phyloP scores from a whole-genome alignment of 202 grass and related monocot genomes.

The Zoysia matrella region DNA sequence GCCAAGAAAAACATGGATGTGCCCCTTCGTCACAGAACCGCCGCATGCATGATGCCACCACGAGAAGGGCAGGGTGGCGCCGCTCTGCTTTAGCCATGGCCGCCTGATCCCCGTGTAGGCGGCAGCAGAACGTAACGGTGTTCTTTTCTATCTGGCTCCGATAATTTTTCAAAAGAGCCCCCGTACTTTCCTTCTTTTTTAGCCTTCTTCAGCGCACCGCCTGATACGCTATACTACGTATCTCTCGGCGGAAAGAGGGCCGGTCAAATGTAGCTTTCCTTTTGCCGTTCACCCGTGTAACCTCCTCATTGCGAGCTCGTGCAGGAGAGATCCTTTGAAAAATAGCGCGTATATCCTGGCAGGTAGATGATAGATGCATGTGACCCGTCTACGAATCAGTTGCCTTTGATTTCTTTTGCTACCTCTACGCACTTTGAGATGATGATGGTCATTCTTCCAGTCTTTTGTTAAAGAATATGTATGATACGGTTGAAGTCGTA shows the following conservation, averaged over 20 bases:
- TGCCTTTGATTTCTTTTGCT: not conserved
- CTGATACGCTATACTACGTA: not conserved
- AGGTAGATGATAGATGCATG: slow-evolving; percentile 24
- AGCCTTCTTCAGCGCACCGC: not conserved
- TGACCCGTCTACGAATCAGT: slow-evolving; percentile 38
- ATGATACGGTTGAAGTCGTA: not conserved
- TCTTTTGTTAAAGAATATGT: slow-evolving; percentile 30
- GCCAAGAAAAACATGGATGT: no score
- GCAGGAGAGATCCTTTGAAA: slow-evolving; percentile 38
- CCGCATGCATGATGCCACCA: not conserved
- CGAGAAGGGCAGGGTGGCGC: not conserved
- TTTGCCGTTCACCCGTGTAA: slow-evolving; percentile 11
- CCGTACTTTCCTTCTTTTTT: slow-evolving; percentile 18
- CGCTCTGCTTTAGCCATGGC: not conserved
- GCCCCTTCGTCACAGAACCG: not conserved
- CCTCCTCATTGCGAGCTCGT: slow-evolving; percentile 39
- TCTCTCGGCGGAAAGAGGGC: slow-evolving; percentile 13
- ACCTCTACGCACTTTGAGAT: slow-evolving; percentile 44
- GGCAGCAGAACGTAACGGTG: not conserved
- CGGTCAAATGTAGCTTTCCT: slow-evolving; percentile 42
- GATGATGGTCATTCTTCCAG: slow-evolving; percentile 20
- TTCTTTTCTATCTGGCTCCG: not conserved
- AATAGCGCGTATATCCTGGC: slow-evolving; percentile 31
- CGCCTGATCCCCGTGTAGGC: not conserved
- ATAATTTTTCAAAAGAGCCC: slow-evolving; percentile 40